Evolutionary conservation across 169 alveolate species (phyloP), one percentile per base, ranked within the genome.

Genomic region (Ichthyophthirius multifiliis): DNA sequence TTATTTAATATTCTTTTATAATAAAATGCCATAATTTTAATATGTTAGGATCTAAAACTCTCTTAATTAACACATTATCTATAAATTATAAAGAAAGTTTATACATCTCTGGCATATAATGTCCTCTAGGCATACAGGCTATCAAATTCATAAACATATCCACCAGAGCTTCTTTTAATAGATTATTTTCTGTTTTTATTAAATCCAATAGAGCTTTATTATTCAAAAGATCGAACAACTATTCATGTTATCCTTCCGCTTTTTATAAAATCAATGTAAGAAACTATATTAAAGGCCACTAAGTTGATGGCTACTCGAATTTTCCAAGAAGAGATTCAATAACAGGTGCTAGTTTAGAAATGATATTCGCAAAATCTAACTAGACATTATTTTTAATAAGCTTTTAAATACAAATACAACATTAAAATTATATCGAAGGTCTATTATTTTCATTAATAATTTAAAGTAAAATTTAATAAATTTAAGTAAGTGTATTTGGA

Each of bases 91-190:
- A 15, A 18, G 71, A 34, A 20, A 55, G 71, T 39, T 55, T 55
- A 23, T 55, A 55, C 23, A 55, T 55, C 18, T 34, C 43, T 27
- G 23, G 18, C 13, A 55, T 34, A 55, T 34, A 23, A 27, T 34
- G 23, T n/a, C 16, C 13, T 2, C 43, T 34, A 27, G 71, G 71
- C 43, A 55, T 27, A 23, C 23, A 55, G 10, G 31, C 71, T 27
- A 55, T 55, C 18, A 55, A 55, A 55, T 55, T 39, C 20, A 27
- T 55, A 23, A 55, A 55, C 71, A 55, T 55, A 55, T 55, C 71
- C 23, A 23, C 71, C 23, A 55, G 71, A 55, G 71, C 71, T 23
- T 39, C 71, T 23, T 55, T 55, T 16, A 55, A 27, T 18, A 55
- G 31, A 12, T 55, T 39, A 18, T 23, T 27, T 18, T 55, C 71